Base-by-base conservation (phyloP, 768 basidiomycete genomes). In the Panellus pusillus region DNA sequence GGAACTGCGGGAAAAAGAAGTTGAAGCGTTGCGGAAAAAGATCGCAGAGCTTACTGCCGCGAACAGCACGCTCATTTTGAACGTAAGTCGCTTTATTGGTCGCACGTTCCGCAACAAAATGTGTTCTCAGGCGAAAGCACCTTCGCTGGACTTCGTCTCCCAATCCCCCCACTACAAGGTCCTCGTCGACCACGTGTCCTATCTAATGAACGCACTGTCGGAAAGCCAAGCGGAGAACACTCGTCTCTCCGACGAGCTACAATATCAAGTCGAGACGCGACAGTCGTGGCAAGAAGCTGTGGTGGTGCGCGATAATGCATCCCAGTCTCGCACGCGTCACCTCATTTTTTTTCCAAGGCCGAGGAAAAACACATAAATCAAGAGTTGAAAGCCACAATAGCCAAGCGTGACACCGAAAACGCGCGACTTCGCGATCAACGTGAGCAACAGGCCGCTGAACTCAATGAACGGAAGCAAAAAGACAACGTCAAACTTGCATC, bases 341-440 rank as follows among this genome's bases (percentile, higher is more conserved):
- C 58, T 55, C 52, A 63, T 44, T 31, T 54, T 46, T 53, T 45
- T 24, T 50, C 11, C 3, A 9, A 77, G 76, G 58, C 44, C 44
- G 60, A 66, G 44, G 75, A 79, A 9, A 76, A 74, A 27, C 75
- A 81, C 63, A 70, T 74, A 32, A 72, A 77, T n/a, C 79, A 86
- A 58, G 89, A 94, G 28, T 72, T 89, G 29, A 84, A 81, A 61
- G 65, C 67, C 1, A 75, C 82, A 66, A 67, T 88, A 35, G 71
- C 73, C 9, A 88, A 86, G 63, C 82, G 85, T 32, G 86, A 90
- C 58, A 70, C 73, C 3, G 89, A 92, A 48, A 82, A 81, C 60
- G 68, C 75, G 17, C 82, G 90, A 29, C 74, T 92, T 17, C 82
- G 90, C 18, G 86, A 87, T 47, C 78, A 83, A 57, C 82, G 90